These are phyloP conservation scores for Nakazawaea siamensis DNA, from an alignment of 805 yeast genomes.

Conservation along the genomic window DNA sequence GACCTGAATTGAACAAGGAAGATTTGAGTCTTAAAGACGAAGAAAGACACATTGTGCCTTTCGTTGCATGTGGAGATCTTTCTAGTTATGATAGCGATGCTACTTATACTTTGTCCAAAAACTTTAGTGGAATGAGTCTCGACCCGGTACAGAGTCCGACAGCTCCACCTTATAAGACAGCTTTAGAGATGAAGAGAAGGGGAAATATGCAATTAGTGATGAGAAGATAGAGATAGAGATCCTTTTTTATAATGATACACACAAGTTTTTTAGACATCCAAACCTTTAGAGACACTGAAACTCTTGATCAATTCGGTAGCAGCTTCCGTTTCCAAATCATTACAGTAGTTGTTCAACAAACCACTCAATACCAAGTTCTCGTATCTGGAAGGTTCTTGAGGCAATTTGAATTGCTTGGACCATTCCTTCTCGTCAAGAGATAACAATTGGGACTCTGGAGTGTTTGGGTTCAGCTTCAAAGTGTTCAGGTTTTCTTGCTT, in stretches of 20 bases:
- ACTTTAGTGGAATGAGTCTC: constrained; percentile 37
- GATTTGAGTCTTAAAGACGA: constrained; percentile 45
- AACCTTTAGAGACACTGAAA: constrained; percentile 48
- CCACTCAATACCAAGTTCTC: constrained; percentile 64
- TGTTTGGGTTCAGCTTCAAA: constrained; percentile 47
- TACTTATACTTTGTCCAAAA: constrained; percentile 58
- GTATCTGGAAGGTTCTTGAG: constrained; percentile 67
- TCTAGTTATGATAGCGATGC: constrained; percentile 91
- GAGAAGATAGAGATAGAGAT: constrained; percentile 2
- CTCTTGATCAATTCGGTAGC: constrained; percentile 59
- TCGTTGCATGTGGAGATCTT: constrained; percentile 91
- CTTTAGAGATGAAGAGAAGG: constrained; percentile 75
- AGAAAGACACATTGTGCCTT: constrained; percentile 78
- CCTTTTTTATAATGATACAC: neutral
- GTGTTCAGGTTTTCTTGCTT: constrained; percentile 57
- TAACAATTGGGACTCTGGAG: constrained; percentile 24
- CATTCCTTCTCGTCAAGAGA: constrained; percentile 52
- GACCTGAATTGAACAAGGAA: constrained; percentile 36
- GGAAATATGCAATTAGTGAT: constrained; percentile 38
- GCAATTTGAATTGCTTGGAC: constrained; percentile 57
- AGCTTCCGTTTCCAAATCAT: constrained; percentile 63
- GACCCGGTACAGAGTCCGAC: constrained; percentile 96
- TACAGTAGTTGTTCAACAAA: constrained; percentile 62
- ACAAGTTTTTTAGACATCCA: constrained; percentile 20
- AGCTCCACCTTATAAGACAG: constrained; percentile 93